Evolutionary conservation across 2,329 filamentous ascomycete species (phyloP), one percentile per base, ranked within the genome.

Genomic region (Thielaviopsis euricoi): DNA sequence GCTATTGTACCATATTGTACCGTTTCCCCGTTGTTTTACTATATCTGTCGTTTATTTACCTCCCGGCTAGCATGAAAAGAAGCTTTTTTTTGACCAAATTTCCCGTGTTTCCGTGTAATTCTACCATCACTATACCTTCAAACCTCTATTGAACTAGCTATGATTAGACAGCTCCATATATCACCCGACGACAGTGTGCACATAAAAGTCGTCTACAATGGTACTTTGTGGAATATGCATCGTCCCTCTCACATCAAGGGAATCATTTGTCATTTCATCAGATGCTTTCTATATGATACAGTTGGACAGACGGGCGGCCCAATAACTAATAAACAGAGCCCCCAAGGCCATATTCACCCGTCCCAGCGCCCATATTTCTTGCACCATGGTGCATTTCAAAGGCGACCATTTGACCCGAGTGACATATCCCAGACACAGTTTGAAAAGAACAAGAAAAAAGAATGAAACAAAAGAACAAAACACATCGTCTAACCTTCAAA

Each of bases 1-100:
- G 22, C 37, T 51, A 49, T 37, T 59, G 54, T 57, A 57, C 50
- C 49, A 60, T 57, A 60, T 57, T 57, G 55, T 60, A 60, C 37
- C 25, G 21, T 46, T 48, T 19, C 40, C 43, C 15, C 19, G 49
- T 19, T 53, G 48, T 51, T 51, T n/a, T 49, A 23, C 17, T 48
- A 22, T 22, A n/a, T 46, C 40, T 25, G 6, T 49, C 33, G n/a
- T 56, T 50, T 15, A n/a, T 49, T 17, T 33, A n/a, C n/a, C n/a
- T 19, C 54, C 12, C 6, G 54, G 19, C 7, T 48, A 48, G 43
- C 43, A 48, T 48, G 43, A 48, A 48, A 48, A 46, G 13, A 10
- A 19, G 15, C n/a, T 48, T n/a, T 48, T 48, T 48, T 48, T n/a
- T n/a, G n/a, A 48, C 17, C 43, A 48, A n/a, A 6, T 48, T 48